Evolutionary conservation across 2,329 filamentous ascomycete genomes (phyloP), one percentile per base, ranked within the genome.

Genomic region (Furcasterigmium sp.): DNA sequence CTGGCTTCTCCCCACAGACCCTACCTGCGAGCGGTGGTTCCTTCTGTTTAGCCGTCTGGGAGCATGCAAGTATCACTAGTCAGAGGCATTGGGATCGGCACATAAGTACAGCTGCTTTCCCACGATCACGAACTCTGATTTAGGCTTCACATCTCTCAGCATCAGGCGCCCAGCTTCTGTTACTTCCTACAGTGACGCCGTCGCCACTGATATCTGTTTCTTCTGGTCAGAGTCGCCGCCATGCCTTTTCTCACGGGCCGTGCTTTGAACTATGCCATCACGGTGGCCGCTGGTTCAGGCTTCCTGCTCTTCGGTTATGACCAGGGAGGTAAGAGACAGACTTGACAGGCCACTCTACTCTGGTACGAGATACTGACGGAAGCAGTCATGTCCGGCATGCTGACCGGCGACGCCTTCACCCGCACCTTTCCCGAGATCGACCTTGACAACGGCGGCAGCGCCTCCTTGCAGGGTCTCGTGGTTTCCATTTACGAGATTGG

Each of bases 401-500:
- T 63, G 17, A 61, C 60, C 4, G 58, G 60, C 34, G 49, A 53
- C 10, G 58, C 60, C 17, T 63, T 63, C 34, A 61, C 57, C 4
- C 43, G 45, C 1, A 56, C 53, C 1, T 63, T 63, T 40, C 60
- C 60, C 11, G 56, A 61, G 47, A 63, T 64, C 18, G 58, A 64
- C 43, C 61, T 66, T 1, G 65, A 60, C 2, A 47, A 55, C 1
- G 47, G 47, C 6, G 66, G 67, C 2, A 69, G 64, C 40, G 62
- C 67, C 3, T 67, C 66, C 6, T 51, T 71, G 8, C 68, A 72
- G 50, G 68, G 68, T 17, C 68, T 64, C 21, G 67, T 70, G 1
- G 65, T 68, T 17, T 65, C 68, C 19, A 67, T 70, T n/a, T 71
- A 71, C 44, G 67, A 71, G 43, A 63, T 72, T 18, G 73, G 72